Evolutionary conservation across 768 basidiomycete species (phyloP).

Genomic region (Boletales sp.): DNA sequence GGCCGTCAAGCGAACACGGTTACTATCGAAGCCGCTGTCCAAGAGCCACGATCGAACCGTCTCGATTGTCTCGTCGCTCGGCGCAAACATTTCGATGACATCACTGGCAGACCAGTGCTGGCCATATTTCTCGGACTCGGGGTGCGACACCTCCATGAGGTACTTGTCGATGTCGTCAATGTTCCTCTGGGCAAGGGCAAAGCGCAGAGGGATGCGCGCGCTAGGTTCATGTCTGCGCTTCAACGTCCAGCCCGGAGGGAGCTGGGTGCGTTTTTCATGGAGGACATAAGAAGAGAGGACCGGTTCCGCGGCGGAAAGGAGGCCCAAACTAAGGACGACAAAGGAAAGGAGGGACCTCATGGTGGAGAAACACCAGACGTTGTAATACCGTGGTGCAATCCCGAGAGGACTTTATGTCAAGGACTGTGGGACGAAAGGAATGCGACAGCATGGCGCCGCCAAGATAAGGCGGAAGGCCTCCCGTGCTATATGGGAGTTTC

Average conservation of each 20-base stretch:
- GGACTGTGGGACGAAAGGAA: slow-evolving; percentile 5
- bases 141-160: slow-evolving; percentile 34
- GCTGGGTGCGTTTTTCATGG: slow-evolving; percentile 37
- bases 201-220: slow-evolving; percentile 24
- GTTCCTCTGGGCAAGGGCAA: slow-evolving; percentile 33
- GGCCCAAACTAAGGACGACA: slow-evolving; percentile 15
- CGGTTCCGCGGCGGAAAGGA: slow-evolving; percentile 15
- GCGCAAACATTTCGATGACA: slow-evolving; percentile 28
- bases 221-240: slow-evolving; percentile 35
- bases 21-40: slow-evolving; percentile 21
- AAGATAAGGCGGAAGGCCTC: neutral
- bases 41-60: slow-evolving; percentile 29
- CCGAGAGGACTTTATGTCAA: slow-evolving; percentile 7
- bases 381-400: neutral
- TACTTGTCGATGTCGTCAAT: slow-evolving; percentile 24
- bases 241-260: slow-evolving; percentile 36
- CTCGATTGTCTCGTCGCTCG: slow-evolving; percentile 20
- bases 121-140: slow-evolving; percentile 29
- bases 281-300: slow-evolving; percentile 25
- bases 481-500: neutral
- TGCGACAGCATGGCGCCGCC: slow-evolving; percentile 7
- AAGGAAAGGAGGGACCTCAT: slow-evolving; percentile 17
- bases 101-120: slow-evolving; percentile 30
- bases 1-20: slow-evolving; percentile 16
- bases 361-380: neutral